Conservation (phyloP, 2,329 filamentous ascomycete species). For the Allantophomopsis cytisporea region DNA sequence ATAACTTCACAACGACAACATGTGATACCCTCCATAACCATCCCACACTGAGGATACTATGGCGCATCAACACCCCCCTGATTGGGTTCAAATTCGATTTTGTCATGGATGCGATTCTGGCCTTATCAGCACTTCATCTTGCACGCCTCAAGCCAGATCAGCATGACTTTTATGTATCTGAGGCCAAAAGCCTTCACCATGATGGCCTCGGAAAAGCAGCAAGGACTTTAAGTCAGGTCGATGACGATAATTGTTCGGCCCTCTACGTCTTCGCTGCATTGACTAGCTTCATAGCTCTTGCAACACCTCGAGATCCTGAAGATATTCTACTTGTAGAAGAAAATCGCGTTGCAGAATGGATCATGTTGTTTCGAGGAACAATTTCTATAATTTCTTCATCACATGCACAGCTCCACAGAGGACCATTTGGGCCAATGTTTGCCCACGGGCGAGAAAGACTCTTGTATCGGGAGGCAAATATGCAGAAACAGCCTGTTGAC, state of each 20-base stretch:
- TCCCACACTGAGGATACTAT: slow-evolving; percentile 24
- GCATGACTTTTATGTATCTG: slow-evolving; percentile 17
- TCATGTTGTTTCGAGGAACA: slow-evolving; percentile 19
- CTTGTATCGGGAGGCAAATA: slow-evolving; percentile 1
- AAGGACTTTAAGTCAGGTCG: not conserved
- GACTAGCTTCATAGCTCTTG: slow-evolving; percentile 20
- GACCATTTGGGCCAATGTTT: slow-evolving; percentile 11
- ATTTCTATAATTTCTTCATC: slow-evolving; percentile 15
- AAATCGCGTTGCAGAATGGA: slow-evolving; percentile 18
- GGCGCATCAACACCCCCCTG: slow-evolving; percentile 26
- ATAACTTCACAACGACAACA: slow-evolving; percentile 32
- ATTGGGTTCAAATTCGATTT: slow-evolving; percentile 27
- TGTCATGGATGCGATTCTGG: slow-evolving; percentile 29
- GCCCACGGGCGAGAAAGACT: slow-evolving; percentile 7
- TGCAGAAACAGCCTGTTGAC: slow-evolving; percentile 1
- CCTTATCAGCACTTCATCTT: slow-evolving; percentile 30
- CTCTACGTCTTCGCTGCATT: slow-evolving; percentile 1
- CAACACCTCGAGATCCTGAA: slow-evolving; percentile 14
- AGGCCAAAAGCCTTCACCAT: not conserved
- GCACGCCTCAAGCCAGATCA: slow-evolving; percentile 22
- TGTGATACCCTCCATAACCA: slow-evolving; percentile 26
- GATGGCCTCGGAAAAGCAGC: not conserved
- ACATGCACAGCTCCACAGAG: slow-evolving; percentile 4
- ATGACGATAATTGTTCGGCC: not conserved
- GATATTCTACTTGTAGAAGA: slow-evolving; percentile 18